Evolutionary conservation across 331 rosid genomes (phyloP).

Genomic region (Saraca asoca): DNA sequence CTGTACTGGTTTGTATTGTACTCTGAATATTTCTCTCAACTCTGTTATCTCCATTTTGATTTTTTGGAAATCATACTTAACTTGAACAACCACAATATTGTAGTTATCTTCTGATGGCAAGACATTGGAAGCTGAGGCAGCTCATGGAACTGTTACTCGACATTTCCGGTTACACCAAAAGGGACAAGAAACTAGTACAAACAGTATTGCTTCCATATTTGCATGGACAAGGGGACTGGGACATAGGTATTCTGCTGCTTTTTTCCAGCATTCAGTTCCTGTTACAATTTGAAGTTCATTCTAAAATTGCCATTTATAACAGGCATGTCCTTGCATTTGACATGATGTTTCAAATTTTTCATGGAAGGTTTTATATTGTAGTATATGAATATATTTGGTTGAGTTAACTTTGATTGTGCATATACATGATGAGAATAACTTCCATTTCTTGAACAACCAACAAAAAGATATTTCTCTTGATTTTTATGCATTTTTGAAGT

Average conservation of each 20-base stretch:
- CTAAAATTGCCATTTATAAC: conserved; percentile 1
- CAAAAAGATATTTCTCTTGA: conserved; percentile 13
- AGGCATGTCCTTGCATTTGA: background rate
- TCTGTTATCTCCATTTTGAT: conserved; percentile 25
- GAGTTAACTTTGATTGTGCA: background rate
- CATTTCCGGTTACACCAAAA: conserved; percentile 89
- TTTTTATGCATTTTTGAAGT: background rate
- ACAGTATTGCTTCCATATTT: conserved; percentile 96
- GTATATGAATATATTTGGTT: conserved; percentile 13
- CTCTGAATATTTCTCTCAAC: background rate
- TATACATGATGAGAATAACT: background rate
- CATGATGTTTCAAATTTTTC: background rate
- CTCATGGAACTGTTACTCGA: conserved; percentile 98
- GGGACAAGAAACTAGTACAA: conserved; percentile 97
- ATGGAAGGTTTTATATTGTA: conserved; percentile 1
- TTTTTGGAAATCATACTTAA: conserved; percentile 7
- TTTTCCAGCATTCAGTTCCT: background rate
- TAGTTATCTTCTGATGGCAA: conserved; percentile 97
- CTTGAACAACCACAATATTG: conserved; percentile 36
- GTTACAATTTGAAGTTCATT: conserved; percentile 25
- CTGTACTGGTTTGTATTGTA: conserved; percentile 76
- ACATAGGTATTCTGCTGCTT: conserved; percentile 64
- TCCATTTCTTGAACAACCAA: conserved; percentile 18
- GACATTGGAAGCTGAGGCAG: conserved; percentile 97
- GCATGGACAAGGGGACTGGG: conserved; percentile 97